phyloP scores from a whole-genome alignment of 2,329 filamentous ascomycete genomes.

The Pseudogymnoascus sp. region DNA sequence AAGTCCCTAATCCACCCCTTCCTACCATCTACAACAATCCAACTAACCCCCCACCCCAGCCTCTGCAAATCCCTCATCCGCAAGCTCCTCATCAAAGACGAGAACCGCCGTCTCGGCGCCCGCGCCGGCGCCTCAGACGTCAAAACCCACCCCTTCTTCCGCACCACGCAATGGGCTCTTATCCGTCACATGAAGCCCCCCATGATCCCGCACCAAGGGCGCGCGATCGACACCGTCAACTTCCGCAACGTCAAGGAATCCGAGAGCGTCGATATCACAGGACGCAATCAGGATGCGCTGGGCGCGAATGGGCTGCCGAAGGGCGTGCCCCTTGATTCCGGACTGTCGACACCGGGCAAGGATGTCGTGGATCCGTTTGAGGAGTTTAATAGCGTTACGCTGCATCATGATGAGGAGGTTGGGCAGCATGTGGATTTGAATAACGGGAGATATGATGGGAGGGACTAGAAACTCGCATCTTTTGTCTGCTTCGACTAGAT shows the following conservation, averaged over 20 bases:
- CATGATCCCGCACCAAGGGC: conserved; percentile 86
- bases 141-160: conserved; percentile 93
- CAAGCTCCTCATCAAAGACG: conserved; percentile 96
- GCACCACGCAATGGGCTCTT: conserved; percentile 90
- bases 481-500: background rate
- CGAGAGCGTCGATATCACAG: conserved; percentile 81
- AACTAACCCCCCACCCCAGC: conserved; percentile 41
- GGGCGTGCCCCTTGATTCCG: conserved; percentile 81
- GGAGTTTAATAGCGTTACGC: conserved; percentile 96
- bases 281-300: conserved; percentile 44
- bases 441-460: conserved; percentile 12
- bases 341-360: conserved; percentile 74
- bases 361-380: conserved; percentile 88
- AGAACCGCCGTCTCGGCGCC: conserved; percentile 85
- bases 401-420: conserved; percentile 84
- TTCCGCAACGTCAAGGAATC: conserved; percentile 98
- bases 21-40: conserved; percentile 29
- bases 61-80: conserved; percentile 94
- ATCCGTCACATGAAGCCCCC: conserved; percentile 97
- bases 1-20: conserved; percentile 37
- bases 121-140: conserved; percentile 95
- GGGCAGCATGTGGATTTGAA: conserved; percentile 12
- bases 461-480: background rate
- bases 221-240: conserved; percentile 88
- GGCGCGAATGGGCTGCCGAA: conserved; percentile 42